These are phyloP conservation scores for Dendrothele bispora DNA, from an alignment of 768 basidiomycete genomes.

Conservation along the genomic window DNA sequence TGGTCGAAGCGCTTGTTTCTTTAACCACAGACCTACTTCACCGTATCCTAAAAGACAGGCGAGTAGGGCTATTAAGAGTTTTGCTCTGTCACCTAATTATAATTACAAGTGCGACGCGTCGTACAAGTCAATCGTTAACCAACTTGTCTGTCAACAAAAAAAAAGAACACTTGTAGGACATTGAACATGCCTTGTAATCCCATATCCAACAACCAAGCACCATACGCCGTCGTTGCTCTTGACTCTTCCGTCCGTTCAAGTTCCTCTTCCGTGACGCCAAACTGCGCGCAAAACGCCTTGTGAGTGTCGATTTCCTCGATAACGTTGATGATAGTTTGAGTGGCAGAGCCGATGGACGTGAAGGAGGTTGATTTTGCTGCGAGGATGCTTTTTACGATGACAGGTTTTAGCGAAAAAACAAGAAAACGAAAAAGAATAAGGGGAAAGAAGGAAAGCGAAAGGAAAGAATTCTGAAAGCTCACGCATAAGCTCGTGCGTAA, in stretches of 20 bases:
- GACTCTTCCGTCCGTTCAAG: conserved; percentile 65
- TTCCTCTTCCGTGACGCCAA: conserved; percentile 63
- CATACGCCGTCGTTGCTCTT: conserved; percentile 79
- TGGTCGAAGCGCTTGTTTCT: conserved; percentile 45
- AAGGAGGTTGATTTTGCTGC: conserved; percentile 76
- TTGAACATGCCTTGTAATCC: conserved; percentile 58
- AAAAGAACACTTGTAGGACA: not conserved
- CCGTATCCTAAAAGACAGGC: conserved; percentile 92
- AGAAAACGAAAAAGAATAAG: not conserved
- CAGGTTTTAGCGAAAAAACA: not conserved
- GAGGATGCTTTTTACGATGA: conserved; percentile 54
- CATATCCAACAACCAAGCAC: conserved; percentile 79
- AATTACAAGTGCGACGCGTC: not conserved
- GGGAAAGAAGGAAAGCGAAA: not conserved
- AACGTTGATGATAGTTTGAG: conserved; percentile 62
- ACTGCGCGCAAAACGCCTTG: conserved; percentile 65
- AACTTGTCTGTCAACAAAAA: not conserved
- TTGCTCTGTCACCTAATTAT: conserved; percentile 62
- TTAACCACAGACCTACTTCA: conserved; percentile 85
- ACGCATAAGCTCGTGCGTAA: conserved; percentile 83
- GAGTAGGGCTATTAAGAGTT: conserved; percentile 76
- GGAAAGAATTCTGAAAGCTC: conserved; percentile 17
- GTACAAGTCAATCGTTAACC: too few species aligned
- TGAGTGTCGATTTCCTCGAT: conserved; percentile 74
- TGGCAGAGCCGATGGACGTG: conserved; percentile 58